These are phyloP conservation scores for Ganoderma boninense DNA, from an alignment of 1,284 basidiomycete species.

Conservation along the genomic window DNA sequence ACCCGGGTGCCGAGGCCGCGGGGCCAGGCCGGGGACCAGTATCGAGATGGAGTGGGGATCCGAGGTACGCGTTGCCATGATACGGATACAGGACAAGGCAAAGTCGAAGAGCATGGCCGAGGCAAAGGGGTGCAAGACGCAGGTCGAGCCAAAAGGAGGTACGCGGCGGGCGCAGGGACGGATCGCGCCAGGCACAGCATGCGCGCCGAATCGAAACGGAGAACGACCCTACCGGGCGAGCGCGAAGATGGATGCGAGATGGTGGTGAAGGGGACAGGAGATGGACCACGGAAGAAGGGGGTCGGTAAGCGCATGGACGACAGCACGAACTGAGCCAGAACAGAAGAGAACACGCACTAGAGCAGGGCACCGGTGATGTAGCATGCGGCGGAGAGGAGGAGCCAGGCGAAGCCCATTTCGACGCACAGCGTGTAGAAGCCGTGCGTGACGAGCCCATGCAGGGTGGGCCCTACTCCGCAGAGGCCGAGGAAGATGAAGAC, in stretches of 20 bases:
- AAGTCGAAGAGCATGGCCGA: neutral
- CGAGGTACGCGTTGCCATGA: neutral
- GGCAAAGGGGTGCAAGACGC: neutral
- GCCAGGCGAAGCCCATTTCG: constrained; percentile 76
- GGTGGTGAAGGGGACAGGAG: neutral
- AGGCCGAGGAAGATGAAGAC: constrained; percentile 87
- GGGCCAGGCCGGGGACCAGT: neutral
- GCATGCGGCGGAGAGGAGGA: constrained; percentile 70
- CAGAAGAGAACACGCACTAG: constrained; percentile 68
- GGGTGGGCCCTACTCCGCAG: constrained; percentile 75
- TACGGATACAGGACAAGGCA: neutral
- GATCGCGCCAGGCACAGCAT: neutral
- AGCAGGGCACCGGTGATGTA: constrained; percentile 83
- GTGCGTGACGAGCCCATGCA: constrained; percentile 69
- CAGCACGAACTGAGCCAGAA: neutral
- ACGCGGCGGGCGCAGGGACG: neutral
- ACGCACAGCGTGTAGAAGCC: constrained; percentile 62
- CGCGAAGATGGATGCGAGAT: neutral
- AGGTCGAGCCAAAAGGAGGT: neutral
- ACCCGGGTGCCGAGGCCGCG: constrained; percentile 1
- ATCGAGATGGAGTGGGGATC: constrained; percentile 1
- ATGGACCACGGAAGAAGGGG: neutral
- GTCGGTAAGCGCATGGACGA: constrained; percentile 16
- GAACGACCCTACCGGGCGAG: neutral
- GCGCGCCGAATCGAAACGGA: neutral